Conservation (phyloP, 2,329 filamentous ascomycete species). For the Calonectria honghensis region DNA sequence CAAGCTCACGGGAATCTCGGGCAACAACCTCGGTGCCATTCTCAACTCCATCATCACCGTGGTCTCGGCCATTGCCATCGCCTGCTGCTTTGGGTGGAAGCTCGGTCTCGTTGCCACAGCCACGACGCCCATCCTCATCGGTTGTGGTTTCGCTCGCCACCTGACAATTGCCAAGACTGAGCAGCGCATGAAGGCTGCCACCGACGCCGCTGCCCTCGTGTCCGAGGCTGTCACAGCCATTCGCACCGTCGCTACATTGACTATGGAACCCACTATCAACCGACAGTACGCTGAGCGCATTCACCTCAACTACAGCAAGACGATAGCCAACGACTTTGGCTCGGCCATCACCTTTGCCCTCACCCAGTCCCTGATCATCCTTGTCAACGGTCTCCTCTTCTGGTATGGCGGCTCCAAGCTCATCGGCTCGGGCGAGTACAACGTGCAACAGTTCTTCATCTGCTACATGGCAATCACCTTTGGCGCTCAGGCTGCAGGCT, state of each 20-base stretch:
- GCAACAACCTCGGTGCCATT: constrained; percentile 23
- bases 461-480: constrained; percentile 28
- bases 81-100: constrained; percentile 25
- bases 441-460: constrained; percentile 28
- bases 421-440: constrained; percentile 31
- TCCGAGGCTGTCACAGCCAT: constrained; percentile 33
- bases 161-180: constrained; percentile 16
- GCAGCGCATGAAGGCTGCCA: constrained; percentile 17
- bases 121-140: constrained; percentile 18
- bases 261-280: constrained; percentile 26
- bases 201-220: constrained; percentile 20
- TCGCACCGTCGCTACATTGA: constrained; percentile 24
- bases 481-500: constrained; percentile 20
- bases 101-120: constrained; percentile 19
- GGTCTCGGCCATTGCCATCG: constrained; percentile 19
- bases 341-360: constrained; percentile 24
- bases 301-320: background rate
- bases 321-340: background rate
- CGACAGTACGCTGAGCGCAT: constrained; percentile 12
- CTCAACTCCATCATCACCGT: constrained; percentile 30
- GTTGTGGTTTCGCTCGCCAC: constrained; percentile 21
- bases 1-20: constrained; percentile 9
- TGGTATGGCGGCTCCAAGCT: constrained; percentile 32
- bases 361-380: constrained; percentile 23
- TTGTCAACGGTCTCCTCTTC: constrained; percentile 27